A percentile compares a stretch with the other conserved stretches of the same genome.
Conservation (phyloP, 768 basidiomycete species). For the Lactarius hengduanensis region DNA sequence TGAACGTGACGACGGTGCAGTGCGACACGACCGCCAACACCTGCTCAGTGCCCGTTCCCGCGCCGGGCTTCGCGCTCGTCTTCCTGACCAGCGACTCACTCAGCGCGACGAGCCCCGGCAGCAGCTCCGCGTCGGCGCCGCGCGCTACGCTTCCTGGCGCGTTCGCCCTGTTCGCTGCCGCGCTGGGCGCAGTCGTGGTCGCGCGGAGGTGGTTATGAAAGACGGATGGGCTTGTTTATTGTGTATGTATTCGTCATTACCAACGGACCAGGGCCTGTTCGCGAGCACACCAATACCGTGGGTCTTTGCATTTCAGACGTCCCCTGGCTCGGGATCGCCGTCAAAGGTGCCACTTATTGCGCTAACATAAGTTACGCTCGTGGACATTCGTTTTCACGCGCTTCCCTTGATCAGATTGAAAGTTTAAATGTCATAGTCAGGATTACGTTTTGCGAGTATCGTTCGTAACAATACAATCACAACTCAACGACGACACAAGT, state of each 20-base stretch:
- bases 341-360: too few species aligned
- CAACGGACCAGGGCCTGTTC: too few species aligned
- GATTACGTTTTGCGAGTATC: not conserved
- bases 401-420: not conserved
- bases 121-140: not conserved
- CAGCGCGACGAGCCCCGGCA: constrained; percentile 36
- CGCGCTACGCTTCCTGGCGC: not conserved
- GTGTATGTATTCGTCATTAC: too few species aligned
- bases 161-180: not conserved
- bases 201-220: not conserved
- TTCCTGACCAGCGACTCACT: constrained; percentile 53
- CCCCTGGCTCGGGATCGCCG: too few species aligned
- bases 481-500: too few species aligned
- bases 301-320: too few species aligned
- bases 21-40: constrained; percentile 55
- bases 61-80: constrained; percentile 74
- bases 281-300: too few species aligned
- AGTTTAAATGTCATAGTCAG: not conserved
- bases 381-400: too few species aligned
- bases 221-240: too few species aligned
- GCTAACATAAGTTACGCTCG: too few species aligned
- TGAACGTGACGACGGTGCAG: constrained; percentile 54
- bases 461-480: not conserved
- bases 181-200: constrained; percentile 5
- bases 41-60: constrained; percentile 63